phyloP scores from a whole-genome alignment of 306 rosid genomes.

The Castanea mollissima region DNA sequence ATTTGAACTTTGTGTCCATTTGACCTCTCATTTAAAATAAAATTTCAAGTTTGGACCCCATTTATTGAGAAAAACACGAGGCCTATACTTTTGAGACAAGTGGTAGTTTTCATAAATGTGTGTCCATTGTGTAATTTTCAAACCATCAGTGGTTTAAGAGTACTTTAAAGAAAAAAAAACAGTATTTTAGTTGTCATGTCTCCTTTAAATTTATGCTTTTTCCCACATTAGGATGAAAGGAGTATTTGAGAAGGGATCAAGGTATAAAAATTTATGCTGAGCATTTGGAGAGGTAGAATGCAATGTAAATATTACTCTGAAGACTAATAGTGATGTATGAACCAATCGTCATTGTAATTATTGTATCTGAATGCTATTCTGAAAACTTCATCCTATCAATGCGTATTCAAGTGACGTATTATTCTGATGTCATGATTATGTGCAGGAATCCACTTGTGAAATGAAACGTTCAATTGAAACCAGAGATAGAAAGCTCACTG shows the following conservation, averaged over 20 bases:
- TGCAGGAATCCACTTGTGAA: constrained; percentile 62
- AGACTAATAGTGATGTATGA: neutral
- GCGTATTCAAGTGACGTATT: neutral
- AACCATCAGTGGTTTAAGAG: too few species aligned
- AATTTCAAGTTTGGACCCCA: too few species aligned
- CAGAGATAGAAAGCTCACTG: constrained; percentile 57
- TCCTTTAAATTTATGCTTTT: too few species aligned
- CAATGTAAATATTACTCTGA: constrained; percentile 10
- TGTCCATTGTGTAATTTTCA: too few species aligned
- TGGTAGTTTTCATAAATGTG: too few species aligned
- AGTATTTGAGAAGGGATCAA: neutral
- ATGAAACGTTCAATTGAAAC: constrained; percentile 50
- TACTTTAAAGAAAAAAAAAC: too few species aligned
- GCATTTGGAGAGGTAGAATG: constrained; percentile 1
- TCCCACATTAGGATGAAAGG: too few species aligned
- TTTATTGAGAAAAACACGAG: too few species aligned
- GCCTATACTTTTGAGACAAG: too few species aligned
- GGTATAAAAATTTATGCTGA: neutral
- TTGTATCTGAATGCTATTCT: neutral
- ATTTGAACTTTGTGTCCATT: too few species aligned
- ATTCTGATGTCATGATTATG: neutral
- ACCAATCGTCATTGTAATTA: neutral
- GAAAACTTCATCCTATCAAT: neutral
- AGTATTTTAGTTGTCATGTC: too few species aligned
- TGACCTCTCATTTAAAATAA: too few species aligned